These are phyloP conservation scores for Russula earlei DNA, from an alignment of 768 basidiomycete genomes.

Conservation along the genomic window DNA sequence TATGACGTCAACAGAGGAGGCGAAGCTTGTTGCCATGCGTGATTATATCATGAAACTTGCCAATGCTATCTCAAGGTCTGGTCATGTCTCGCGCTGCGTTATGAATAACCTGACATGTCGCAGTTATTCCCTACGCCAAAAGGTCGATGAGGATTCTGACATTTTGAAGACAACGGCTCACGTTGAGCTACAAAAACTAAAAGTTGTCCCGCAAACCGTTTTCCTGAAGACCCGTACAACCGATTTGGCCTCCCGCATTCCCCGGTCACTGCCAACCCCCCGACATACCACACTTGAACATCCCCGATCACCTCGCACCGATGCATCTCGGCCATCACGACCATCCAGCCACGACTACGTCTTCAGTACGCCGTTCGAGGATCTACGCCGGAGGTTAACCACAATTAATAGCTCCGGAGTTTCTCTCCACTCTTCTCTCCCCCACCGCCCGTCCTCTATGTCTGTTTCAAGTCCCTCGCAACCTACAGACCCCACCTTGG, in stretches of 20 bases:
- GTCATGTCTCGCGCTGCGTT: background rate
- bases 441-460: constrained; percentile 27
- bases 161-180: constrained; percentile 55
- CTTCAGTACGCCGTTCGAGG: constrained; percentile 57
- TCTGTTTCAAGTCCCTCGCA: constrained; percentile 21
- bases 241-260: constrained; percentile 32
- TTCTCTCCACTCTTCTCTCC: constrained; percentile 41
- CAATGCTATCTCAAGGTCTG: constrained; percentile 58
- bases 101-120: background rate
- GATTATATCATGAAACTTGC: constrained; percentile 85
- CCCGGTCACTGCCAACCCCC: constrained; percentile 31
- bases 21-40: constrained; percentile 77
- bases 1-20: constrained; percentile 74
- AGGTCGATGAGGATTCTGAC: constrained; percentile 52
- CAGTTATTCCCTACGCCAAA: constrained; percentile 62
- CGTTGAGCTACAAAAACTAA: constrained; percentile 77
- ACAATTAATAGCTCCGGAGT: constrained; percentile 65
- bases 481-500: constrained; percentile 21
- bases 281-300: constrained; percentile 33
- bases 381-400: constrained; percentile 65
- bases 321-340: constrained; percentile 42
- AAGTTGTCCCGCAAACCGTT: constrained; percentile 84
- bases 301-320: constrained; percentile 36
- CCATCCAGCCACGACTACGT: constrained; percentile 39
- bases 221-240: constrained; percentile 59